phyloP scores from a whole-genome alignment of 202 grass and related monocot genomes.

The Panicum virgatum region DNA sequence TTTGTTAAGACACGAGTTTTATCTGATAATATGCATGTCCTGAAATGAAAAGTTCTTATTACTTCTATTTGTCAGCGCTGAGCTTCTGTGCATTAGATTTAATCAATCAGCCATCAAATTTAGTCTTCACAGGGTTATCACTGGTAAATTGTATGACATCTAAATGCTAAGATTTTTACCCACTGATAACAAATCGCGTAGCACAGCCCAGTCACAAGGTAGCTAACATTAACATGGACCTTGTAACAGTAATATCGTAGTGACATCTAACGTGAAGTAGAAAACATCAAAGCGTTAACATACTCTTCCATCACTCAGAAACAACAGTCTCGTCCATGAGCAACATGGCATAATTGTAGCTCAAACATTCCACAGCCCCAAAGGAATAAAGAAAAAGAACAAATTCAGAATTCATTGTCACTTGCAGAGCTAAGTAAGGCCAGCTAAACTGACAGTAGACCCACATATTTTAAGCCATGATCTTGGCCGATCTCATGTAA shows the following conservation, averaged over 20 bases:
- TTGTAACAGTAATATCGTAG: not conserved
- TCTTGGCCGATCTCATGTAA: slow-evolving; percentile 87
- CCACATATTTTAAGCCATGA: slow-evolving; percentile 59
- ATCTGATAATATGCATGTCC: not conserved
- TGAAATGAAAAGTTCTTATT: not conserved
- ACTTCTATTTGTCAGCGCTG: not conserved
- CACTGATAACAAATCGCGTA: not conserved
- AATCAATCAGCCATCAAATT: not conserved
- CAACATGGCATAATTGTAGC: not conserved
- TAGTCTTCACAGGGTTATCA: not conserved
- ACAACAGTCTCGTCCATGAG: not conserved
- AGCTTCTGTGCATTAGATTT: not conserved
- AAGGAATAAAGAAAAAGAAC: no score
- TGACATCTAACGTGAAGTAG: not conserved
- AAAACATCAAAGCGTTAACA: not conserved
- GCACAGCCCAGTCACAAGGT: not conserved
- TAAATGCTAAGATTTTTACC: not conserved
- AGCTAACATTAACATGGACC: not conserved
- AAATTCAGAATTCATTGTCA: not conserved
- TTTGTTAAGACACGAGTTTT: not conserved
- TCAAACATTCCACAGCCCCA: not conserved
- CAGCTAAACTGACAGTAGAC: not conserved
- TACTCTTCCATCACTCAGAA: not conserved
- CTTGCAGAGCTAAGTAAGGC: not conserved
- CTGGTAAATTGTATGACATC: not conserved